Evolutionary conservation across 2,329 filamentous ascomycete species (phyloP).

Genomic region (Fusarium camptoceras): DNA sequence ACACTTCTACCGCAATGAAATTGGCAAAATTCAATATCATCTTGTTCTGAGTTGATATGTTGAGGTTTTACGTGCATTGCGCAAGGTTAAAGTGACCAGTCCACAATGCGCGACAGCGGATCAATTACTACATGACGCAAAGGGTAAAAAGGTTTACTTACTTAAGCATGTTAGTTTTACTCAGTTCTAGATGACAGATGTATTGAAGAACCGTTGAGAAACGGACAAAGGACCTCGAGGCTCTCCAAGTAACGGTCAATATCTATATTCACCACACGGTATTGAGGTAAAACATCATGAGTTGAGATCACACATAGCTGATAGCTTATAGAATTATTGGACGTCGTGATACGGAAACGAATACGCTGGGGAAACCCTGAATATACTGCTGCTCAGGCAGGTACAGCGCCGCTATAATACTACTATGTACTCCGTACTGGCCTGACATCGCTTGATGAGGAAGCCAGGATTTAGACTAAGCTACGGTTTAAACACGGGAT

Average conservation of each 20-base stretch:
- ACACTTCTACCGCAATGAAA: constrained; percentile 10
- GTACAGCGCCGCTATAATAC: constrained; percentile 12
- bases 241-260: too few relatives aligned
- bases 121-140: background rate
- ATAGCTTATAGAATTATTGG: constrained; percentile 1
- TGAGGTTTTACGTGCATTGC: background rate
- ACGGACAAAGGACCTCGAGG: too few relatives aligned
- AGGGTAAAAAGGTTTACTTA: background rate
- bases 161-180: too few relatives aligned
- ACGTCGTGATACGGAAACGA: constrained; percentile 39
- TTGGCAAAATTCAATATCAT: background rate
- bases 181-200: too few relatives aligned
- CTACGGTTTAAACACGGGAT: constrained; percentile 21
- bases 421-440: too few relatives aligned
- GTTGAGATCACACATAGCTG: background rate
- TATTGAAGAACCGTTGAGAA: rapidly evolving
- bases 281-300: background rate
- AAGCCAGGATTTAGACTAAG: background rate
- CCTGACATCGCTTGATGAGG: background rate
- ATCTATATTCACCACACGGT: background rate
- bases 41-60: background rate
- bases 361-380: constrained; percentile 32
- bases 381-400: constrained; percentile 9
- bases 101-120: background rate
- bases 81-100: background rate